A percentile compares a stretch with the other conserved stretches of the same genome.
These are phyloP conservation scores for Huntiella omanensis DNA, from an alignment of 2,329 filamentous ascomycete genomes.

Conservation along the genomic window DNA sequence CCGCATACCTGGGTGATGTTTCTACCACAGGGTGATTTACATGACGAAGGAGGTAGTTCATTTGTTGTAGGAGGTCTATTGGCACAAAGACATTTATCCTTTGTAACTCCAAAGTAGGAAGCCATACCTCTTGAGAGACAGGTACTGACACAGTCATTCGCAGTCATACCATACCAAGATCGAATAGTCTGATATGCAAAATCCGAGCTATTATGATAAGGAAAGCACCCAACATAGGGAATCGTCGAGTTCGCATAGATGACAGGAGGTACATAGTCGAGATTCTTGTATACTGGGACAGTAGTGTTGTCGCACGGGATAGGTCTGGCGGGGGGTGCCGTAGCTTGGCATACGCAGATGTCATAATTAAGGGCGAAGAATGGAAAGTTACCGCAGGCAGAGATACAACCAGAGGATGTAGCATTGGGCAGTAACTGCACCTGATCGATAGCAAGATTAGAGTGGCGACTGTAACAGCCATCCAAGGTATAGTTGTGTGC, in stretches of 20 bases:
- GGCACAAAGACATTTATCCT: slow-evolving; percentile 4
- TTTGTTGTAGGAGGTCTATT: neutral
- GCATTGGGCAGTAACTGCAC: neutral
- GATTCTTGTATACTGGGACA: neutral
- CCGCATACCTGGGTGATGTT: slow-evolving; percentile 4
- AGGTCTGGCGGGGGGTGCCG: neutral
- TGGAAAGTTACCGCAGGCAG: neutral
- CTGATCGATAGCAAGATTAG: neutral
- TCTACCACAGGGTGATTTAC: slow-evolving; percentile 2
- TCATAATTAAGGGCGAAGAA: neutral
- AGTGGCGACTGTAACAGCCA: too few relatives aligned
- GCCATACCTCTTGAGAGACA: slow-evolving; percentile 6
- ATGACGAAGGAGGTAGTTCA: neutral
- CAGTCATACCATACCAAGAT: slow-evolving; percentile 5
- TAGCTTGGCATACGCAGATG: too few relatives aligned
- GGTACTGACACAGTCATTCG: neutral
- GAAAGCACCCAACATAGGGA: slow-evolving; percentile 6
- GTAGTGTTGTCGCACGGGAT: neutral
- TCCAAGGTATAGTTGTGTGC: too few relatives aligned
- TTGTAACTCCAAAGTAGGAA: slow-evolving; percentile 3
- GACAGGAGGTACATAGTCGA: neutral
- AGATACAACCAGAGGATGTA: neutral
- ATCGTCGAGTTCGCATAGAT: neutral
- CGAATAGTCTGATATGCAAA: neutral
- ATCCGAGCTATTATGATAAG: too few relatives aligned